Evolutionary conservation across 1,139 yeast species (phyloP).

Genomic region (Yamadazyma taylorii): DNA sequence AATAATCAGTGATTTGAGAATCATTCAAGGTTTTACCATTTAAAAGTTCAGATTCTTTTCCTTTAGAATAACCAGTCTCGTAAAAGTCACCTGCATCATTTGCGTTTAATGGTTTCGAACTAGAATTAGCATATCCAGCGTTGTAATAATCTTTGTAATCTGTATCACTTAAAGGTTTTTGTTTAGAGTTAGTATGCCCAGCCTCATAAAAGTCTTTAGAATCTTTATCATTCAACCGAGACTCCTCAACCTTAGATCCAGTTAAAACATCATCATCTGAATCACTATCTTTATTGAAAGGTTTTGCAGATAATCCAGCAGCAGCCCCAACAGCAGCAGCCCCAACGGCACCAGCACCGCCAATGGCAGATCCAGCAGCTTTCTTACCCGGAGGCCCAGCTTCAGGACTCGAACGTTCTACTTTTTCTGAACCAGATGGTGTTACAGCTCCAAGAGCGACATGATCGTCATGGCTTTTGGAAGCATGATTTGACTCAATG

Average conservation of each 20-base stretch:
- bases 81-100: too few relatives aligned
- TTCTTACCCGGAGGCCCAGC: slow-evolving; percentile 11
- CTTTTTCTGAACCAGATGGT: not conserved
- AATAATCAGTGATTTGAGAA: slow-evolving; percentile 2
- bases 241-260: too few relatives aligned
- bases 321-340: slow-evolving; percentile 11
- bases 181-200: too few relatives aligned
- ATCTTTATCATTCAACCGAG: slow-evolving; percentile 4
- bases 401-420: not conserved
- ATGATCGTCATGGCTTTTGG: too few relatives aligned
- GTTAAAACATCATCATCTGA: slow-evolving; percentile 7
- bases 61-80: slow-evolving; percentile 13
- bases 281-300: slow-evolving; percentile 10
- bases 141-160: not conserved
- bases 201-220: slow-evolving; percentile 11
- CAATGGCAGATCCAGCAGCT: slow-evolving; percentile 23
- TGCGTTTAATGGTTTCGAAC: too few relatives aligned
- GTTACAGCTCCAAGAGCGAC: not conserved
- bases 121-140: slow-evolving; percentile 1
- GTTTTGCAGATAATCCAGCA: slow-evolving; percentile 10
- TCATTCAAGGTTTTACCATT: slow-evolving; percentile 1
- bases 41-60: not conserved
- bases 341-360: slow-evolving; percentile 22
- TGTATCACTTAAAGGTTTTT: slow-evolving; percentile 14
- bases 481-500: too few relatives aligned